phyloP scores from a whole-genome alignment of 352 stramenopile genomes.

The Globisporangium nagaii region DNA sequence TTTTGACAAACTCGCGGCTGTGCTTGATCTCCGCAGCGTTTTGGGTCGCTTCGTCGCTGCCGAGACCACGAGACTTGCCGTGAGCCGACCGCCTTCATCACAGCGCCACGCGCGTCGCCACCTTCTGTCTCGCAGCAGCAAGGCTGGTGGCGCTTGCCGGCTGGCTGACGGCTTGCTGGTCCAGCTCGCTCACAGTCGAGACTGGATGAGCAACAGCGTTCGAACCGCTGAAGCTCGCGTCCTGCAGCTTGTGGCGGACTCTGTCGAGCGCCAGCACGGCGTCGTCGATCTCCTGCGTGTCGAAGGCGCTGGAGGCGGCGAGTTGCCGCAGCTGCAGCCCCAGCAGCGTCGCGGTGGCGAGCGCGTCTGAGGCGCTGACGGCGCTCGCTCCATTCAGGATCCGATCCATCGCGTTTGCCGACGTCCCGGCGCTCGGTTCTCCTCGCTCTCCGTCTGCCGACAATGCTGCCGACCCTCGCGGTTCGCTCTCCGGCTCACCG shows the following conservation, averaged over 20 bases:
- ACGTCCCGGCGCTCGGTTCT: neutral
- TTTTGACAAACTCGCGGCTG: too few relatives aligned
- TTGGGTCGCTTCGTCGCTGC: too few relatives aligned
- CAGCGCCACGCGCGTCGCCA: neutral
- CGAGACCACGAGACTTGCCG: too few relatives aligned
- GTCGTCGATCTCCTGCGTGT: neutral
- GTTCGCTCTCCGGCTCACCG: too few relatives aligned
- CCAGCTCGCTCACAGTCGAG: neutral
- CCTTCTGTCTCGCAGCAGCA: neutral
- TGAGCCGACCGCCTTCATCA: too few relatives aligned
- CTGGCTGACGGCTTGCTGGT: neutral
- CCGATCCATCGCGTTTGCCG: neutral
- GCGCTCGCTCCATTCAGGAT: neutral
- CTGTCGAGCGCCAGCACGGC: neutral
- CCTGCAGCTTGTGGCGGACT: conserved; percentile 4
- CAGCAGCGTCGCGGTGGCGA: conserved; percentile 4
- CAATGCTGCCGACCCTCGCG: too few relatives aligned
- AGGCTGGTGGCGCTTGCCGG: too few relatives aligned
- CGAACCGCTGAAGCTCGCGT: neutral
- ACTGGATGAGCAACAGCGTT: neutral
- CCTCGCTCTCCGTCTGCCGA: neutral
- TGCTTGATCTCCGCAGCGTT: too few relatives aligned
- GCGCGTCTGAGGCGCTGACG: neutral
- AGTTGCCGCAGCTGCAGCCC: conserved; percentile 12
- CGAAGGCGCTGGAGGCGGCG: neutral